A percentile compares a stretch with the other conserved stretches of the same genome.
Conservation (phyloP, 2,329 filamentous ascomycete genomes). For the Gnomoniopsis smithogilvyi region DNA sequence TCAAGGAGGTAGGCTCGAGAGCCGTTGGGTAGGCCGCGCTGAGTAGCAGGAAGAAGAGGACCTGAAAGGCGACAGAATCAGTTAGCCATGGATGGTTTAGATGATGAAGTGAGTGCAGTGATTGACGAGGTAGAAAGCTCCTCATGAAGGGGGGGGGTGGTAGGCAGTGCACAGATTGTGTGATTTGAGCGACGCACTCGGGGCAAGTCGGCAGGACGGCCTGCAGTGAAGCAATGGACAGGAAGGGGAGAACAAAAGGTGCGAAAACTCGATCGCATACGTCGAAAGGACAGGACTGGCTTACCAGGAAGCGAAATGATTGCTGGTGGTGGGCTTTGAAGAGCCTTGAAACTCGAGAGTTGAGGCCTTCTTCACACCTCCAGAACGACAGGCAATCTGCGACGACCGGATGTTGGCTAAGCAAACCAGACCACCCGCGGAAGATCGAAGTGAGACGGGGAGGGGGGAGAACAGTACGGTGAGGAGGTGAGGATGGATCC, state of each 20-base stretch:
- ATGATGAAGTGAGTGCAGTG: not conserved
- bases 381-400: slow-evolving; percentile 20
- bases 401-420: slow-evolving; percentile 16
- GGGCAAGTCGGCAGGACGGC: slow-evolving; percentile 5
- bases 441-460: not conserved
- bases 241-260: slow-evolving; percentile 7
- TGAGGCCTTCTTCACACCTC: slow-evolving; percentile 21
- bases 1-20: slow-evolving; percentile 9
- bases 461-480: slow-evolving; percentile 7
- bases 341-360: slow-evolving; percentile 24
- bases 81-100: slow-evolving; percentile 6
- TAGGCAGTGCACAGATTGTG: slow-evolving; percentile 5
- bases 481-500: slow-evolving; percentile 2
- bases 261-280: slow-evolving; percentile 33
- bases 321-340: slow-evolving; percentile 28
- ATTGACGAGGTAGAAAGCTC: not conserved
- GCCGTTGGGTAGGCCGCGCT: not conserved
- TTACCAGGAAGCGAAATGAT: slow-evolving; percentile 32
- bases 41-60: not conserved
- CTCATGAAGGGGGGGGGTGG: not conserved
- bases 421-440: slow-evolving; percentile 4
- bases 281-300: slow-evolving; percentile 28
- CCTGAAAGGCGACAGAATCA: not conserved
- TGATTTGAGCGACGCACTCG: slow-evolving; percentile 6
- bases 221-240: slow-evolving; percentile 18